Evolutionary conservation across 805 yeast species (phyloP), one percentile per base, ranked within the genome.

Genomic region (Pichia nanzhaoensis): DNA sequence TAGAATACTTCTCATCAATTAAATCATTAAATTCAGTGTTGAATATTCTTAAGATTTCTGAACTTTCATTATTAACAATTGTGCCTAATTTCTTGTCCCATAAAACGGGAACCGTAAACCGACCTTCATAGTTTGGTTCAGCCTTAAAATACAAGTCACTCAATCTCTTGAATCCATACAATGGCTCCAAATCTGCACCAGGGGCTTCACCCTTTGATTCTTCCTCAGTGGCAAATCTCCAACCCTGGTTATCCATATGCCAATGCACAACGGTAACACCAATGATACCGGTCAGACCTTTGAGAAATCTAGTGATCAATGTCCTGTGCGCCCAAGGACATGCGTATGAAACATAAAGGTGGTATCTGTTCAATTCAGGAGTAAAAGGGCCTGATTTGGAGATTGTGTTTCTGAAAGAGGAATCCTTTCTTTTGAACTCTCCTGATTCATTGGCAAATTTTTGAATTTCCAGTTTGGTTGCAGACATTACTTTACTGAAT

Each of bases 311-410:
- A 3, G 82, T 72, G 43, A 88, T 82, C 47, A 90, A 69, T 0
- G 90, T 78, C 51, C 98, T 74, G 59, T 87, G 95, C 1, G 97
- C 97, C 90, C 97, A 91, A 4, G 99, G 98, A 65, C 99, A 91
- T 2, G 96, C 96, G 40, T 73, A 70, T 1, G 93, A 83, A 10
- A 88, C 95, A 56, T 84, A 90, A 45, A 89, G 73, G 65, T 90
- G 95, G 60, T 91, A 91, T 56, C 99, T 74, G 47, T 77, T 77
- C 38, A 74, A 71, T 58, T 88, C 96, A 4, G 96, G 87, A 60
- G 79, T 86, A 49, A 71, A 63, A 13, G 87, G 75, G 14, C 80
- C 85, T 1, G 78, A 70, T 22, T 68, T 67, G 1, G 73, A 54
- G 38, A 89, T 79, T 20, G 65, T 64, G 57, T 83, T 77, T 59